phyloP scores from a whole-genome alignment of 208 protist genomes.

The Herpetomonas tarakana region DNA sequence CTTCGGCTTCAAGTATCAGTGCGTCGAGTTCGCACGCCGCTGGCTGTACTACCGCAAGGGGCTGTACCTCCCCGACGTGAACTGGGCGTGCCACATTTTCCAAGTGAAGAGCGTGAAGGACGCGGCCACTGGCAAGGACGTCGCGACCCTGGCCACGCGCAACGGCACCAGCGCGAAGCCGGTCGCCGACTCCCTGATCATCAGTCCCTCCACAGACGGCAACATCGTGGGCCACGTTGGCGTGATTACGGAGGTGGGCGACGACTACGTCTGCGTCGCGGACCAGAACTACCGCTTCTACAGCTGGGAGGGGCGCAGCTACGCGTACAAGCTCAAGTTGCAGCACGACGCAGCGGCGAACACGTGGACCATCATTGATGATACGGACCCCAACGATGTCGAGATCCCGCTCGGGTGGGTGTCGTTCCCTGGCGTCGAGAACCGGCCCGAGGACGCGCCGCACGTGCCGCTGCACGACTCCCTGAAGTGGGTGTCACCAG shows the following conservation, averaged over 20 bases:
- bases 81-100: slow-evolving; percentile 83
- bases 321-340: slow-evolving; percentile 56
- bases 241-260: slow-evolving; percentile 82
- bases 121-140: slow-evolving; percentile 44
- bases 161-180: slow-evolving; percentile 65
- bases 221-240: slow-evolving; percentile 73
- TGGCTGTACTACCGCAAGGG: slow-evolving; percentile 80
- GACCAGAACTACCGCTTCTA: slow-evolving; percentile 88
- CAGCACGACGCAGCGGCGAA: slow-evolving; percentile 37
- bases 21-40: slow-evolving; percentile 86
- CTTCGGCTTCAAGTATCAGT: slow-evolving; percentile 90
- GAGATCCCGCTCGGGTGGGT: slow-evolving; percentile 80
- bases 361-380: slow-evolving; percentile 70
- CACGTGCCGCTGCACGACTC: slow-evolving; percentile 56
- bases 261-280: slow-evolving; percentile 77
- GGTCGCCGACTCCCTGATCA: slow-evolving; percentile 69
- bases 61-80: slow-evolving; percentile 75
- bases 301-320: slow-evolving; percentile 58
- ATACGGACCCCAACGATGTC: slow-evolving; percentile 38
- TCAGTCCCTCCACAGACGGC: slow-evolving; percentile 57
- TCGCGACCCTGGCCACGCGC: slow-evolving; percentile 42
- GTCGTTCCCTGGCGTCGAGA: slow-evolving; percentile 70
- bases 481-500: slow-evolving; percentile 41
- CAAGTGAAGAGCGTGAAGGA: slow-evolving; percentile 57
- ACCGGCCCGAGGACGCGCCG: slow-evolving; percentile 34